phyloP scores from a whole-genome alignment of 495 filamentous ascomycete genomes.

The Glutinoglossum americanum region DNA sequence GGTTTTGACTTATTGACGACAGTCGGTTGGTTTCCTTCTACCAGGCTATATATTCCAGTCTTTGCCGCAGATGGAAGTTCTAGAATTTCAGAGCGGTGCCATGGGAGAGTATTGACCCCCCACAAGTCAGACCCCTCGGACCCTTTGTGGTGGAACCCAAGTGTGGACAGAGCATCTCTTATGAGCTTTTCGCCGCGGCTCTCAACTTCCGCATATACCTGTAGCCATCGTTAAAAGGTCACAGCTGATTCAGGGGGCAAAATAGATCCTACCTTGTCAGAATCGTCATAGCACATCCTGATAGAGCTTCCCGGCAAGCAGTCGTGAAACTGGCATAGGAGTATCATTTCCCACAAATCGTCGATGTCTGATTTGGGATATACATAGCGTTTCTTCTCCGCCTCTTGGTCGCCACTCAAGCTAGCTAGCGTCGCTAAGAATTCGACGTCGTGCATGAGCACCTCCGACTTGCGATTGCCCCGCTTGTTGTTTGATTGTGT shows the following conservation, averaged over 20 bases:
- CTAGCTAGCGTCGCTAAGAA: conserved; percentile 73
- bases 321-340: conserved; percentile 93
- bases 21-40: conserved; percentile 8
- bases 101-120: conserved; percentile 65
- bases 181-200: conserved; percentile 49
- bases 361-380: conserved; percentile 88
- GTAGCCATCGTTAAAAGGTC: conserved; percentile 6
- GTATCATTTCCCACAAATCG: conserved; percentile 70
- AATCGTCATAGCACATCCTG: conserved; percentile 93
- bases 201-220: conserved; percentile 70
- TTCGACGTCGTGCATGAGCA: conserved; percentile 69
- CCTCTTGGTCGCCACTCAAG: conserved; percentile 28
- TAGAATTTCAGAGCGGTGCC: conserved; percentile 54
- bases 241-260: background rate
- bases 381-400: conserved; percentile 30
- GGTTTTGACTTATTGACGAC: conserved; percentile 6
- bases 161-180: conserved; percentile 38
- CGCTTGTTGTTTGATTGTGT: conserved; percentile 93
- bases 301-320: conserved; percentile 89
- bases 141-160: conserved; percentile 31
- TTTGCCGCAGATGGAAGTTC: background rate
- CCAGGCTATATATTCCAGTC: background rate
- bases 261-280: conserved; percentile 34
- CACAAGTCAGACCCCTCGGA: conserved; percentile 20
- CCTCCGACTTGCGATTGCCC: conserved; percentile 73